phyloP scores from a whole-genome alignment of 2,329 filamentous ascomycete genomes.

The Amylocarpus encephaloides region DNA sequence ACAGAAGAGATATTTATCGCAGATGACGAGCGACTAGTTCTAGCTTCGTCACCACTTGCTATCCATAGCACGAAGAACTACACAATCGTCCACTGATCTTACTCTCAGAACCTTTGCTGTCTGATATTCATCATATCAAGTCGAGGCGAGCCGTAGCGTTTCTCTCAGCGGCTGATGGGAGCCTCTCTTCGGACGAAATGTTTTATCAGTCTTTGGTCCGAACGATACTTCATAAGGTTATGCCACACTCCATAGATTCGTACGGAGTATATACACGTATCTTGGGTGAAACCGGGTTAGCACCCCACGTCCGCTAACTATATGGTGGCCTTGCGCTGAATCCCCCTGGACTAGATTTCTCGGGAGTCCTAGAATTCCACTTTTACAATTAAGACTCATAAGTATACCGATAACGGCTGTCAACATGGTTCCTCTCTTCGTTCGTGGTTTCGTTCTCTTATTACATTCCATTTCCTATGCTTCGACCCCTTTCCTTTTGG shows the following conservation, averaged over 20 bases:
- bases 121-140: constrained; percentile 11
- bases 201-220: background rate
- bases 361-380: background rate
- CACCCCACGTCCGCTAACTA: background rate
- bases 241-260: background rate
- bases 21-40: constrained; percentile 1
- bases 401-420: constrained; percentile 1
- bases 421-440: constrained; percentile 2
- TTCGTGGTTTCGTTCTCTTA: constrained; percentile 2
- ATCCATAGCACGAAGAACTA: background rate
- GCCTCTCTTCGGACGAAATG: constrained; percentile 10
- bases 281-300: background rate
- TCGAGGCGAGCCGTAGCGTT: background rate
- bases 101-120: constrained; percentile 13
- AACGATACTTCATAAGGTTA: too few species aligned
- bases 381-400: constrained; percentile 2
- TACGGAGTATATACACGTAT: background rate
- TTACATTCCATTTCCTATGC: background rate
- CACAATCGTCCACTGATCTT: constrained; percentile 5
- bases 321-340: background rate
- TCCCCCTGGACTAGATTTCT: background rate
- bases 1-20: too few species aligned
- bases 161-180: constrained; percentile 7
- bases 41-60: constrained; percentile 20
- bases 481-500: constrained; percentile 11